A percentile compares a stretch with the other conserved stretches of the same genome.
phyloP scores from a whole-genome alignment of 345 rosid genomes.

The Boechera stricta region DNA sequence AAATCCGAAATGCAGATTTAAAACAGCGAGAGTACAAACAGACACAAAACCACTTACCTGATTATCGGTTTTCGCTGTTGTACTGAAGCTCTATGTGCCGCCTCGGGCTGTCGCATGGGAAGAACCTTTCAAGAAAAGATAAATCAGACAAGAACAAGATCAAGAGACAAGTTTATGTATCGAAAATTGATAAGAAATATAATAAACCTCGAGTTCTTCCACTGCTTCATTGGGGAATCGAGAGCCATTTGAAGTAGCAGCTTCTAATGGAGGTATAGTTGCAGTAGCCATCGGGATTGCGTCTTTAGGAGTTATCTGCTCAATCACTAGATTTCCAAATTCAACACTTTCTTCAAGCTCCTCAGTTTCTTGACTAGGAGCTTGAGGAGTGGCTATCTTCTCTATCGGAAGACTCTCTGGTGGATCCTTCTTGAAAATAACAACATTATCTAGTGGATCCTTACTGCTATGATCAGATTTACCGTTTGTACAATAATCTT shows the following conservation, averaged over 20 bases:
- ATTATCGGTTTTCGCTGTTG: conserved; percentile 74
- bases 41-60: conserved; percentile 54
- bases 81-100: conserved; percentile 49
- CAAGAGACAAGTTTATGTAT: conserved; percentile 14
- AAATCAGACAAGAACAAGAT: conserved; percentile 9
- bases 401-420: conserved; percentile 72
- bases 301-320: conserved; percentile 41
- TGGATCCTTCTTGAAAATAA: conserved; percentile 52
- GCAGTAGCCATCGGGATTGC: conserved; percentile 38
- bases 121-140: conserved; percentile 53
- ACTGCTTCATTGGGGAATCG: conserved; percentile 44
- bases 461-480: conserved; percentile 39
- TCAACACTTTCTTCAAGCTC: conserved; percentile 78
- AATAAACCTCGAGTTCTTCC: conserved; percentile 91
- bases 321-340: conserved; percentile 51
- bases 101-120: conserved; percentile 42
- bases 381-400: conserved; percentile 59
- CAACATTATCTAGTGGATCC: conserved; percentile 43
- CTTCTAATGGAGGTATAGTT: conserved; percentile 43
- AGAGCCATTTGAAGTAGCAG: conserved; percentile 48
- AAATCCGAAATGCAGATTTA: background rate
- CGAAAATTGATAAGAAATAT: background rate
- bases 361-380: conserved; percentile 64
- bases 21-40: background rate
- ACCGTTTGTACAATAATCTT: conserved; percentile 46